Conservation (phyloP, 768 basidiomycete species). For the Daedaleopsis sinensis region DNA sequence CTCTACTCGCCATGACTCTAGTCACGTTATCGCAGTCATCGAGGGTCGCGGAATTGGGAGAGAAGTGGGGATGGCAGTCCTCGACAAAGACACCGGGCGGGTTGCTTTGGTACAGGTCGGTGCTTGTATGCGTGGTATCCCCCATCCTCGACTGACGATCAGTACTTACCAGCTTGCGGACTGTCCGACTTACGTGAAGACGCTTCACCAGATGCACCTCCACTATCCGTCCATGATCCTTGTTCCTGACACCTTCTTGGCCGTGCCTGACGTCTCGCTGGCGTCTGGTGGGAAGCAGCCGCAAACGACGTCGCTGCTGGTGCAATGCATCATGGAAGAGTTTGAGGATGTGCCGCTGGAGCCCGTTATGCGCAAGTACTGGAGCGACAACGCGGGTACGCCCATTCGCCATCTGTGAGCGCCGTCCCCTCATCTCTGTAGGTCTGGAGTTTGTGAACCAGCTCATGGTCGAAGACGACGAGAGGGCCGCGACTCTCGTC, state of each 20-base stretch:
- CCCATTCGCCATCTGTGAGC: constrained; percentile 5
- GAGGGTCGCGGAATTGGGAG: constrained; percentile 79
- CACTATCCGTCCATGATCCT: constrained; percentile 73
- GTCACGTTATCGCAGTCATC: constrained; percentile 67
- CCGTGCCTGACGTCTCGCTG: constrained; percentile 52
- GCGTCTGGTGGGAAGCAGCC: constrained; percentile 48
- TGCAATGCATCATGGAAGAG: constrained; percentile 74
- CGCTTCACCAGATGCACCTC: constrained; percentile 82
- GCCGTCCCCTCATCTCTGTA: constrained; percentile 28
- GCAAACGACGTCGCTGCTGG: constrained; percentile 58
- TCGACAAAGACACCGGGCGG: constrained; percentile 78
- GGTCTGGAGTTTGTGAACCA: constrained; percentile 81
- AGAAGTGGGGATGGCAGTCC: constrained; percentile 86
- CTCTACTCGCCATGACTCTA: constrained; percentile 60
- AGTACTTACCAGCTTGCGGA: constrained; percentile 65
- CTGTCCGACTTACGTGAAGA: constrained; percentile 87
- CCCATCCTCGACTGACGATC: constrained; percentile 1
- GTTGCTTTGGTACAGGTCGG: constrained; percentile 78
- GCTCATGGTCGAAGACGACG: constrained; percentile 79
- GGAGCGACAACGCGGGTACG: constrained; percentile 81
- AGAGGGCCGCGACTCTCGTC: constrained; percentile 77
- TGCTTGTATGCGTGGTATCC: constrained; percentile 3
- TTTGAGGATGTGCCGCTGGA: constrained; percentile 71
- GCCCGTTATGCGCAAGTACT: constrained; percentile 76
- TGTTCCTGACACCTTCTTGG: constrained; percentile 81